Evolutionary conservation across 1,284 basidiomycete species (phyloP).

Genomic region (Apiotrichum sp.): DNA sequence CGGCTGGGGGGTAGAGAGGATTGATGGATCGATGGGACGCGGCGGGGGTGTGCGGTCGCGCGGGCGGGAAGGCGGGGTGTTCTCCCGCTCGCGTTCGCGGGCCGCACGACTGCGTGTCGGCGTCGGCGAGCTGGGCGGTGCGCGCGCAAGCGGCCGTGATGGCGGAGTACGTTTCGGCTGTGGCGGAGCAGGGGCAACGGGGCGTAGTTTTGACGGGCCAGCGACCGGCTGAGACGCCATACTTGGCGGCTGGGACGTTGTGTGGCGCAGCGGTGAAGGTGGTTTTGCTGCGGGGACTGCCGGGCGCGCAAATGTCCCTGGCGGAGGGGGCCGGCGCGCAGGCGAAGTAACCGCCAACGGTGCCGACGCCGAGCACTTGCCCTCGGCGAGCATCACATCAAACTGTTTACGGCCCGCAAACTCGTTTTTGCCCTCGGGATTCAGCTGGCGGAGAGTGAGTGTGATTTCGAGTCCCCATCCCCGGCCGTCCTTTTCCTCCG

Average conservation of each 20-base stretch:
- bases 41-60: constrained; percentile 21
- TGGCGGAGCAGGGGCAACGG: background rate
- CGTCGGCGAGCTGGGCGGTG: background rate
- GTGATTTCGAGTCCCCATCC: constrained; percentile 43
- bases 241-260: background rate
- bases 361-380: constrained; percentile 12
- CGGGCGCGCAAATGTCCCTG: constrained; percentile 6
- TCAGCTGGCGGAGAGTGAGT: constrained; percentile 35
- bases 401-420: constrained; percentile 33
- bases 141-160: background rate
- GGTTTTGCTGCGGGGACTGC: constrained; percentile 3
- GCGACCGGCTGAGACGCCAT: background rate
- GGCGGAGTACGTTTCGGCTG: background rate
- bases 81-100: background rate
- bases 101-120: background rate
- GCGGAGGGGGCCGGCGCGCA: background rate
- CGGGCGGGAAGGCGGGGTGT: background rate
- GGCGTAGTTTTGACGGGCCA: background rate
- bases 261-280: constrained; percentile 6
- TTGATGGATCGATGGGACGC: constrained; percentile 8
- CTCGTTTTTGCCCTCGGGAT: constrained; percentile 34
- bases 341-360: constrained; percentile 13
- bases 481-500: constrained; percentile 30
- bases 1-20: constrained; percentile 30
- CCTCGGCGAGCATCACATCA: constrained; percentile 30